Evolutionary conservation across 257 asterid genomes (phyloP).

Genomic region (Plantago major): DNA sequence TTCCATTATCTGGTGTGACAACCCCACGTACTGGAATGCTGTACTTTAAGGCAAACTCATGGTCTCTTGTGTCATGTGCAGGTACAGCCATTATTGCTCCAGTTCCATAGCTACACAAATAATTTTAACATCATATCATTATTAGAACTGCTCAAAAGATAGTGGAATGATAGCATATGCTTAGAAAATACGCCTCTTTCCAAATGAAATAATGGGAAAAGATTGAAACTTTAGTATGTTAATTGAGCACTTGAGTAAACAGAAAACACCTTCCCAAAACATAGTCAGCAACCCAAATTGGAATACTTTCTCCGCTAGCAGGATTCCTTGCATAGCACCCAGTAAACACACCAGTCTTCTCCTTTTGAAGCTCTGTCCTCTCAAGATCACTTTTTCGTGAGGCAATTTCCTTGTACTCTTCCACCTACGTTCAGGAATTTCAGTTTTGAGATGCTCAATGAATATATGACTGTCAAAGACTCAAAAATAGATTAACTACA

Average conservation of each 20-base stretch:
- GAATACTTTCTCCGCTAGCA: conserved; percentile 70
- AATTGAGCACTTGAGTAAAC: conserved; percentile 15
- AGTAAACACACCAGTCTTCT: conserved; percentile 84
- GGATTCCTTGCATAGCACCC: conserved; percentile 95
- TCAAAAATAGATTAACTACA: conserved; percentile 11
- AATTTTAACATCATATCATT: conserved; percentile 17
- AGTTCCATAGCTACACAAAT: conserved; percentile 82
- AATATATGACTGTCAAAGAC: conserved; percentile 14
- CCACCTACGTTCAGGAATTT: conserved; percentile 51
- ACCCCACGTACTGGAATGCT: conserved; percentile 66
- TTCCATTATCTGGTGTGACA: conserved; percentile 62
- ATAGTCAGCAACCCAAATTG: conserved; percentile 97
- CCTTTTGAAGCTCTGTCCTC: conserved; percentile 97
- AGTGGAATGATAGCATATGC: no score
- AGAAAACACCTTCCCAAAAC: conserved; percentile 78
- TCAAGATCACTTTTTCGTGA: conserved; percentile 94
- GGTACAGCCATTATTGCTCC: conserved; percentile 99
- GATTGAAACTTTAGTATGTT: not conserved
- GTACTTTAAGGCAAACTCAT: conserved; percentile 87
- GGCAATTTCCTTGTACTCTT: conserved; percentile 80
- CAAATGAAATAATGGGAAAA: not conserved
- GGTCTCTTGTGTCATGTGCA: conserved; percentile 96
- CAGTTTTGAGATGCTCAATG: conserved; percentile 15
- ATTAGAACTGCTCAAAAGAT: no score
- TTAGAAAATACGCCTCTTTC: not conserved